Conservation (phyloP, 2,329 filamentous ascomycete genomes). For the Calonectria hongkongensis region DNA sequence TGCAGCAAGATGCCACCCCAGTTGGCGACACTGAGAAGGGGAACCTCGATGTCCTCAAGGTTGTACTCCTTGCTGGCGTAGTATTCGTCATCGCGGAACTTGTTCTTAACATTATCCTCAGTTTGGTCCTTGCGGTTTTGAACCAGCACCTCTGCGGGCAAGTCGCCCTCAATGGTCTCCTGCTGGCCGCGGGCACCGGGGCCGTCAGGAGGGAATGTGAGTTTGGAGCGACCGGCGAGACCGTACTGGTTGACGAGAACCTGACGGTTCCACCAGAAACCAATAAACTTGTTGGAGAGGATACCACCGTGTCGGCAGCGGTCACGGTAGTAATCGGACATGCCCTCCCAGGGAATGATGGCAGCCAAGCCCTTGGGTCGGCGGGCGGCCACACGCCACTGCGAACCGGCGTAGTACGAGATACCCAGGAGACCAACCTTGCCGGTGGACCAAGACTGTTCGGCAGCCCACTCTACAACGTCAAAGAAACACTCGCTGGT, state of each 20-base stretch:
- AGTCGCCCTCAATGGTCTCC: slow-evolving; percentile 75
- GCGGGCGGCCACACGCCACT: slow-evolving; percentile 70
- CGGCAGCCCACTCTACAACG: slow-evolving; percentile 69
- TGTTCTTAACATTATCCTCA: slow-evolving; percentile 67
- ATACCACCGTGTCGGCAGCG: slow-evolving; percentile 78
- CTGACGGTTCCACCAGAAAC: slow-evolving; percentile 55
- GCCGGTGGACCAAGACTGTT: slow-evolving; percentile 66
- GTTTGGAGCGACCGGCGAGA: slow-evolving; percentile 29
- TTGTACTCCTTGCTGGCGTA: slow-evolving; percentile 80
- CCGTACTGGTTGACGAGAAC: slow-evolving; percentile 78
- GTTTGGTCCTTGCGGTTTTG: slow-evolving; percentile 70
- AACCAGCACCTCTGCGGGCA: slow-evolving; percentile 70
- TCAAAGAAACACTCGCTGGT: slow-evolving; percentile 70
- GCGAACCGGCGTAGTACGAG: slow-evolving; percentile 67
- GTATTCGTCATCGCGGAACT: slow-evolving; percentile 78
- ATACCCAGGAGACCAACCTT: slow-evolving; percentile 70
- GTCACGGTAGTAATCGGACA: slow-evolving; percentile 74
- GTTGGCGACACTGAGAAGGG: slow-evolving; percentile 80
- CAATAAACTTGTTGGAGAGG: slow-evolving; percentile 74
- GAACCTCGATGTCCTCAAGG: slow-evolving; percentile 79
- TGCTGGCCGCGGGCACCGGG: slow-evolving; percentile 35
- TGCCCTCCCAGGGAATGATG: slow-evolving; percentile 71
- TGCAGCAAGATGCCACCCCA: slow-evolving; percentile 84
- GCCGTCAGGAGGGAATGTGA: slow-evolving; percentile 34
- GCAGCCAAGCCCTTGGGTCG: slow-evolving; percentile 67